These are phyloP conservation scores for Candida ortonii DNA, from an alignment of 805 yeast genomes.

Conservation along the genomic window DNA sequence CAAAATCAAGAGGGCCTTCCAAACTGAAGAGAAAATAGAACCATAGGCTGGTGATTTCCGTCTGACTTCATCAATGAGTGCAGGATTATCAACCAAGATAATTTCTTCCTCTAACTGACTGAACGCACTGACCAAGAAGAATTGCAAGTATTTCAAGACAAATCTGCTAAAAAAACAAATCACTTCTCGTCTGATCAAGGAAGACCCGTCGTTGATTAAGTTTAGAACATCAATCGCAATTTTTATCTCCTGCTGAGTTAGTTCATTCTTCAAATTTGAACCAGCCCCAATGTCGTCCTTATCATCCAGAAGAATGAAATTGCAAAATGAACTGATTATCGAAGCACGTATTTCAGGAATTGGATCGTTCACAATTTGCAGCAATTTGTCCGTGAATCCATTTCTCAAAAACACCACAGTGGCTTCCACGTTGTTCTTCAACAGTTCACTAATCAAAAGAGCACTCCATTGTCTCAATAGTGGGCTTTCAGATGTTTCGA, in stretches of 20 bases:
- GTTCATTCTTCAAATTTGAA: slow-evolving; percentile 33
- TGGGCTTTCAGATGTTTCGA: slow-evolving; percentile 76
- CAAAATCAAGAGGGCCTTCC: slow-evolving; percentile 79
- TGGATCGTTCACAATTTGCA: slow-evolving; percentile 71
- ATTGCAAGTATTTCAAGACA: slow-evolving; percentile 63
- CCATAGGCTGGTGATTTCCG: slow-evolving; percentile 80
- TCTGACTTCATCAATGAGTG: slow-evolving; percentile 58
- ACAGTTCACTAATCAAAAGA: slow-evolving; percentile 70
- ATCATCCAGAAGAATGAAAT: slow-evolving; percentile 51
- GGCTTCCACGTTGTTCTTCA: slow-evolving; percentile 71
- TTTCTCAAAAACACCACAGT: slow-evolving; percentile 67
- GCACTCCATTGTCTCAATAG: slow-evolving; percentile 90
- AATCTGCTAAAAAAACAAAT: slow-evolving; percentile 73
- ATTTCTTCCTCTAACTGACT: slow-evolving; percentile 80
- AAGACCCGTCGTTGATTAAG: slow-evolving; percentile 81
- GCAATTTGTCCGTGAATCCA: slow-evolving; percentile 55
- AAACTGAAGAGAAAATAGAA: slow-evolving; percentile 76
- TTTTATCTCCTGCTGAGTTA: slow-evolving; percentile 65
- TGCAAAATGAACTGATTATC: slow-evolving; percentile 66
- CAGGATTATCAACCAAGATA: slow-evolving; percentile 59
- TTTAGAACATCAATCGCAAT: slow-evolving; percentile 66
- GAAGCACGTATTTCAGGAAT: slow-evolving; percentile 95
- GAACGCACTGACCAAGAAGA: slow-evolving; percentile 84
- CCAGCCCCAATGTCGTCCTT: slow-evolving; percentile 32
- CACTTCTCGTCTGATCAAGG: slow-evolving; percentile 83